Conservation (phyloP, 306 rosid genomes). For the Acacia confusa region DNA sequence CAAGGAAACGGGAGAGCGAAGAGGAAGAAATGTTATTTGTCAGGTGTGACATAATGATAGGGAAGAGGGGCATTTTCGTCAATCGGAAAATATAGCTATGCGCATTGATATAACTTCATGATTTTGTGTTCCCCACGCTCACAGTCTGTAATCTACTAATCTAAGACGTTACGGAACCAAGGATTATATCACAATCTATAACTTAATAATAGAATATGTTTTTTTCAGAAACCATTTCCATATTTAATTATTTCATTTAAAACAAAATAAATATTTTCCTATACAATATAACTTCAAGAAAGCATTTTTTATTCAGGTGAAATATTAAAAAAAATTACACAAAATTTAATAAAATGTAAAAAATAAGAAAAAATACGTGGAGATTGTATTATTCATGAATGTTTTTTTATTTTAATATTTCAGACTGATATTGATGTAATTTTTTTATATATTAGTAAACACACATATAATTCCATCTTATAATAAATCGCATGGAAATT, state of each 20-base stretch:
- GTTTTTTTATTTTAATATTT: too few species aligned
- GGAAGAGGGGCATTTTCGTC: conserved; percentile 36
- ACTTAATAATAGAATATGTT: too few species aligned
- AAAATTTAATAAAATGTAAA: too few species aligned
- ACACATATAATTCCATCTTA: too few species aligned
- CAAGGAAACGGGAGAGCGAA: conserved; percentile 15
- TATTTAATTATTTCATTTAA: not conserved
- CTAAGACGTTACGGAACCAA: conserved; percentile 38
- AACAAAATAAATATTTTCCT: not conserved
- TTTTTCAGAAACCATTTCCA: not conserved
- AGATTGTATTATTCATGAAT: too few species aligned
- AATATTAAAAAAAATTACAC: too few species aligned
- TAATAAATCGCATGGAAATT: not conserved
- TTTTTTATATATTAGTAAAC: too few species aligned
- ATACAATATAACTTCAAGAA: too few species aligned
- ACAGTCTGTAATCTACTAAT: too few species aligned
- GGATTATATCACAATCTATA: not conserved
- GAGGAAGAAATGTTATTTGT: not conserved
- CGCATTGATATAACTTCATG: not conserved
- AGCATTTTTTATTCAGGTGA: too few species aligned
- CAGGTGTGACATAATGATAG: conserved; percentile 1
- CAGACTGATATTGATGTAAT: not conserved
- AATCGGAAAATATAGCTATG: too few species aligned
- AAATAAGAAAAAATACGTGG: too few species aligned
- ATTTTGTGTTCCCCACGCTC: conserved; percentile 23